phyloP scores from a whole-genome alignment of 768 basidiomycete genomes.

The Termitomyces heimii region DNA sequence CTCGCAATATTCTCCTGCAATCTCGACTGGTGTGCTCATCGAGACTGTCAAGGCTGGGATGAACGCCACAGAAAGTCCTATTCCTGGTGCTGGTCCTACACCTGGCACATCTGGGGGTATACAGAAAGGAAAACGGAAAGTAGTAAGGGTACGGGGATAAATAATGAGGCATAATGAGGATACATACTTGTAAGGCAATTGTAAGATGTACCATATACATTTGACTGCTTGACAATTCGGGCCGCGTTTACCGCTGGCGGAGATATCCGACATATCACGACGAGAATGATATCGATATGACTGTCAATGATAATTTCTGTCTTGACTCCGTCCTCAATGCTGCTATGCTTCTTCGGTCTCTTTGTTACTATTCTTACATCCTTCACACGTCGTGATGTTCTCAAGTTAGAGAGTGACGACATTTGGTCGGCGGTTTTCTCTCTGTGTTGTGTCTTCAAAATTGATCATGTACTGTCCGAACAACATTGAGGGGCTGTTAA shows the following conservation, averaged over 20 bases:
- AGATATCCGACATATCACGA: conserved; percentile 5
- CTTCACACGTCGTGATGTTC: not conserved
- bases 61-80: conserved; percentile 54
- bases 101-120: conserved; percentile 34
- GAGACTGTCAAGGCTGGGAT: conserved; percentile 85
- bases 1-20: conserved; percentile 74
- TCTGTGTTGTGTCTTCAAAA: not conserved
- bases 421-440: not conserved
- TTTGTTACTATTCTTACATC: not conserved
- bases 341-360: not conserved
- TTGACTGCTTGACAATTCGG: not conserved
- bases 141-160: conserved; percentile 66
- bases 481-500: not conserved
- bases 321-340: not conserved
- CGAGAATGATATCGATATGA: not conserved
- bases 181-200: conserved; percentile 1
- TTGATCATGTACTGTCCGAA: not conserved
- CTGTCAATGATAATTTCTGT: not conserved
- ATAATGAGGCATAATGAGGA: not conserved
- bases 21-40: conserved; percentile 72
- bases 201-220: not conserved
- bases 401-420: not conserved
- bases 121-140: conserved; percentile 77
- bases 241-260: not conserved
- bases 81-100: conserved; percentile 24